A percentile compares a stretch with the other conserved stretches of the same genome.
Evolutionary conservation across 2,329 filamentous ascomycete species (phyloP).

Genomic region (Colletotrichum tropicale): DNA sequence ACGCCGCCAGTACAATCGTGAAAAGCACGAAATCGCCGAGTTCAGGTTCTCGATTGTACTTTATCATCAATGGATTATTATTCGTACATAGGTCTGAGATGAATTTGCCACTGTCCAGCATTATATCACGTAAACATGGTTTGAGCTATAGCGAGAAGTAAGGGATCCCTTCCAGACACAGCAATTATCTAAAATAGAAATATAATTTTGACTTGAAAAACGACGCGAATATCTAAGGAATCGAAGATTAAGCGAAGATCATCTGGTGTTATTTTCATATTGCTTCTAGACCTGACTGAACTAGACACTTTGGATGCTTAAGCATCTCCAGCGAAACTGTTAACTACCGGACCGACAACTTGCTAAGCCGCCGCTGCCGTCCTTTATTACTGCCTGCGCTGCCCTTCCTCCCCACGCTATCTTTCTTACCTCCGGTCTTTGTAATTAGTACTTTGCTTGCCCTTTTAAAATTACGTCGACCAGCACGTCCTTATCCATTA

Average conservation of each 20-base stretch:
- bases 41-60: not conserved
- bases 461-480: not conserved
- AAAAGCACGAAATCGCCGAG: not conserved
- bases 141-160: rapidly evolving
- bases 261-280: not conserved
- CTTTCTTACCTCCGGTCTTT: not conserved
- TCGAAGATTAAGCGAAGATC: not conserved
- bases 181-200: not conserved
- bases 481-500: not conserved
- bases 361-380: not conserved
- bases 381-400: not conserved
- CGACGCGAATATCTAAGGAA: not conserved
- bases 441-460: not conserved
- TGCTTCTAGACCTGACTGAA: not conserved
- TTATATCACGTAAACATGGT: not conserved
- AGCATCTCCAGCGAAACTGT: not conserved
- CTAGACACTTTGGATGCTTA: not conserved
- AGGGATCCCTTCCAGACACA: not conserved
- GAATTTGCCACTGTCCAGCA: not conserved
- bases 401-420: not conserved
- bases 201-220: not conserved
- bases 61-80: not conserved
- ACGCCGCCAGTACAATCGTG: not conserved
- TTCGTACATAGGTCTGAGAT: not conserved
- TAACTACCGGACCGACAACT: not conserved